phyloP scores from a whole-genome alignment of 208 protist species.

The Trypanosoma avium region DNA sequence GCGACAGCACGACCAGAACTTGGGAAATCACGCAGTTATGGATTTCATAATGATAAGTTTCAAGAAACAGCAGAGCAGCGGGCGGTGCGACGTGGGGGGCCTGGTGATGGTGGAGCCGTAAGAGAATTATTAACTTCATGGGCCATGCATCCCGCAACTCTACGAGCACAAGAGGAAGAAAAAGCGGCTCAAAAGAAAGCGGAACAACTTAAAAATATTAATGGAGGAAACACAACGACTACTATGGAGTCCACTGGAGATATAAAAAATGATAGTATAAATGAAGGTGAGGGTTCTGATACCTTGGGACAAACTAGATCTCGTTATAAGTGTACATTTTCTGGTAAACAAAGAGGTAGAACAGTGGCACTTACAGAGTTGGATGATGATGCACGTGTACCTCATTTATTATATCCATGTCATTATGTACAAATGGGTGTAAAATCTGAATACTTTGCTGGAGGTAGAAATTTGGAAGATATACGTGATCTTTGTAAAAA shows the following conservation, averaged over 20 bases:
- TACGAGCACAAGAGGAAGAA: neutral
- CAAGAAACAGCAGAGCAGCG: constrained; percentile 30
- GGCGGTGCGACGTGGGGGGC: constrained; percentile 31
- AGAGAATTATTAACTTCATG: constrained; percentile 60
- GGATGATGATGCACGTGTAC: constrained; percentile 64
- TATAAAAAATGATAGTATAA: neutral
- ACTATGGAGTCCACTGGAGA: neutral
- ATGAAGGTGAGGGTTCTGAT: neutral
- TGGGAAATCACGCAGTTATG: constrained; percentile 52
- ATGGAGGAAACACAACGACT: neutral
- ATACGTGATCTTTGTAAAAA: constrained; percentile 65
- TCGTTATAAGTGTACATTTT: constrained; percentile 20
- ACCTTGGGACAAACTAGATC: constrained; percentile 6
- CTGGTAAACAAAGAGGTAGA: constrained; percentile 8
- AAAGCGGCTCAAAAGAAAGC: neutral
- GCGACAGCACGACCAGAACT: constrained; percentile 45
- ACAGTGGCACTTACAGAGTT: constrained; percentile 25
- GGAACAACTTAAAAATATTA: neutral
- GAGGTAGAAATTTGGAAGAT: constrained; percentile 59
- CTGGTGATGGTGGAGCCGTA: constrained; percentile 43
- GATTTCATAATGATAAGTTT: constrained; percentile 48
- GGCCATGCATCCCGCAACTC: constrained; percentile 30
- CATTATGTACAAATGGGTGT: constrained; percentile 81
- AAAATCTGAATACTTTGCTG: constrained; percentile 81
- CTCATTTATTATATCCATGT: constrained; percentile 80